Percentiles rank a stretch among this genome's conserved stretches.
Conservation (phyloP, 306 rosid genomes). For the apple (Malus domestica) region DNA sequence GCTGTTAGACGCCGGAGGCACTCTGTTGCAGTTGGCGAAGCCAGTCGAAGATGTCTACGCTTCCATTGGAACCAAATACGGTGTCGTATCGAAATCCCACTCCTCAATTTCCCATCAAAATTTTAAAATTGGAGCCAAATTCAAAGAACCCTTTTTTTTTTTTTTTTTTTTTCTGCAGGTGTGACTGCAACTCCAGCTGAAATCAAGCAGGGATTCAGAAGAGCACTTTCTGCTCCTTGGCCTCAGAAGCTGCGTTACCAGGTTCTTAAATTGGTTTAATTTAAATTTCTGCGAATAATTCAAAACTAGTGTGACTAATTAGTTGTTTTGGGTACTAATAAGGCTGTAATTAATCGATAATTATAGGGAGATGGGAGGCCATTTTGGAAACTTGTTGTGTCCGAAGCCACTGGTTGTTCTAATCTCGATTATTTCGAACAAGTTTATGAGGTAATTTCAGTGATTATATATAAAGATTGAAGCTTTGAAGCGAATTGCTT, state of each 20-base stretch:
- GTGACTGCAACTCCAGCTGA: conserved; percentile 54
- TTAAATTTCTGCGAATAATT: not conserved
- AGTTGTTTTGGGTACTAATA: not conserved
- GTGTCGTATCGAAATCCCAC: conserved; percentile 15
- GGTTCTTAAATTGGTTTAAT: conserved; percentile 24
- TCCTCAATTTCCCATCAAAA: not conserved
- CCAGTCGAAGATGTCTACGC: conserved; percentile 79
- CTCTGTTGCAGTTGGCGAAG: conserved; percentile 71
- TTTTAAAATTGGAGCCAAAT: not conserved
- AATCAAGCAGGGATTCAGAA: conserved; percentile 80
- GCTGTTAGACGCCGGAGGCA: conserved; percentile 93
- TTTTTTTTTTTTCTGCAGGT: conserved; percentile 26
- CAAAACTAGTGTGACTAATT: not conserved
- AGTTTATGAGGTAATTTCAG: conserved; percentile 63
- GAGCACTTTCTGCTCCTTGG: conserved; percentile 83
- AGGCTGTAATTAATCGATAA: not conserved
- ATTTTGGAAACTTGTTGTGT: conserved; percentile 90
- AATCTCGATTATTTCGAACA: conserved; percentile 74
- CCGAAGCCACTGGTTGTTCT: conserved; percentile 87
- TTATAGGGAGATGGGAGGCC: conserved; percentile 95
- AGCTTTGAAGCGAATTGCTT: not conserved
- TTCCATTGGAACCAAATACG: conserved; percentile 64
- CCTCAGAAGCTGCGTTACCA: conserved; percentile 83
- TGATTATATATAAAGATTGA: not conserved
- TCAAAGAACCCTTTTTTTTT: not conserved